Conservation (phyloP, 257 asterid species). For the Pogostemon cablin region DNA sequence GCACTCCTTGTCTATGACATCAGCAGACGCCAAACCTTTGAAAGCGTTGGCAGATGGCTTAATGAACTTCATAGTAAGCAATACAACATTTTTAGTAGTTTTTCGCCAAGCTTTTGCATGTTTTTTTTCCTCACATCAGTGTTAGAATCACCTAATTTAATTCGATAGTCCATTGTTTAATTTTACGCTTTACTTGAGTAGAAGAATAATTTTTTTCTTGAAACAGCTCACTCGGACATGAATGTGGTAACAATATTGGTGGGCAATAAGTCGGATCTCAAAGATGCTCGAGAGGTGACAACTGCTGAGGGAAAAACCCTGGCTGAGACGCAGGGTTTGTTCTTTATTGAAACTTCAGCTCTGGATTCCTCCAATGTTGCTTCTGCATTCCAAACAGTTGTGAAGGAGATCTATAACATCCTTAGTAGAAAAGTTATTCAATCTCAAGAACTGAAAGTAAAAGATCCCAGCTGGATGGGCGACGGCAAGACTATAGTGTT, state of each 20-base stretch:
- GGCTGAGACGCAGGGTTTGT: slow-evolving; percentile 83
- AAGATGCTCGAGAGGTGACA: slow-evolving; percentile 89
- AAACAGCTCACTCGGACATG: slow-evolving; percentile 95
- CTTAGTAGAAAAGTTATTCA: slow-evolving; percentile 91
- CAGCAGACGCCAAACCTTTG: slow-evolving; percentile 89
- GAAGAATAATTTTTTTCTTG: slow-evolving; percentile 4
- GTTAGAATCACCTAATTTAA: background rate
- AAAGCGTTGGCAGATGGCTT: slow-evolving; percentile 85
- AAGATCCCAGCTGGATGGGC: slow-evolving; percentile 56
- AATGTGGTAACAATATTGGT: slow-evolving; percentile 89
- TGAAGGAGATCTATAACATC: slow-evolving; percentile 78
- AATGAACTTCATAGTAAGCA: slow-evolving; percentile 94
- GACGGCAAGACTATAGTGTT: slow-evolving; percentile 73
- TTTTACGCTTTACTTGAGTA: too few species aligned
- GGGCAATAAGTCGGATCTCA: slow-evolving; percentile 89
- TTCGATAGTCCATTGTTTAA: too few species aligned
- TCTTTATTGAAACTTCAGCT: slow-evolving; percentile 95
- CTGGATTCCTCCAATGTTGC: slow-evolving; percentile 84
- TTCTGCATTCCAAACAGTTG: slow-evolving; percentile 79
- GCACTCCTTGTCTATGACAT: slow-evolving; percentile 94
- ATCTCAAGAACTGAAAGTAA: slow-evolving; percentile 80
- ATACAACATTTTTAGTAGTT: background rate
- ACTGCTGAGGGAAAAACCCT: slow-evolving; percentile 83
- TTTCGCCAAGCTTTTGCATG: background rate
- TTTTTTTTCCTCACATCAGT: too few species aligned